These are phyloP conservation scores for Calonectria ilicicola DNA, from an alignment of 2,329 filamentous ascomycete species.

Conservation along the genomic window DNA sequence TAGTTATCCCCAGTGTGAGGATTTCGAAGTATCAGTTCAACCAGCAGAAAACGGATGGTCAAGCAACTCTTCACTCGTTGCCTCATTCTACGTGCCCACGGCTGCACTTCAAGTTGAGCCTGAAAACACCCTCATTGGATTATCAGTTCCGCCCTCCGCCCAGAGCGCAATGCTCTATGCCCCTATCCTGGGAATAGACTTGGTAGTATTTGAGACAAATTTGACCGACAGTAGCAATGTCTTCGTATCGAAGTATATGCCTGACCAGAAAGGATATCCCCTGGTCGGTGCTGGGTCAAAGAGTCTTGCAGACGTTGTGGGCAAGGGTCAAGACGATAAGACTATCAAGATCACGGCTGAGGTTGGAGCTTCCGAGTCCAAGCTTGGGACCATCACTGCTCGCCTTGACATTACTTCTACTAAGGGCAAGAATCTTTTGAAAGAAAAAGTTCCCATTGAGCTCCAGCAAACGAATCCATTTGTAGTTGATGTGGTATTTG, in stretches of 20 bases:
- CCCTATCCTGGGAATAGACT: conserved; percentile 37
- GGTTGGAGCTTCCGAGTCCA: conserved; percentile 43
- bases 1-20: conserved; percentile 42
- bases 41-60: conserved; percentile 52
- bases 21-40: conserved; percentile 47
- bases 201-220: conserved; percentile 48
- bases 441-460: conserved; percentile 51
- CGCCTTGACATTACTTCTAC: conserved; percentile 53
- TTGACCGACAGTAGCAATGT: conserved; percentile 46
- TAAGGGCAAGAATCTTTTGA: conserved; percentile 50
- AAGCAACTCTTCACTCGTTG: conserved; percentile 53
- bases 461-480: conserved; percentile 54
- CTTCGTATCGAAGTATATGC: conserved; percentile 52
- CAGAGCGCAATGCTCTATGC: conserved; percentile 41
- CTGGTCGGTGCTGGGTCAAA: conserved; percentile 39
- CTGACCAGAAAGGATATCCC: conserved; percentile 48
- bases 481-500: conserved; percentile 55
- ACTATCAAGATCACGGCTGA: conserved; percentile 45
- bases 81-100: conserved; percentile 55
- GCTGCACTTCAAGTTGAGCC: conserved; percentile 49
- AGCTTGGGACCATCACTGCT: conserved; percentile 52
- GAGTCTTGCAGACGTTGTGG: conserved; percentile 31
- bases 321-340: conserved; percentile 34
- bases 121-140: conserved; percentile 44
- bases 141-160: conserved; percentile 45